Conservation (phyloP, 108 stramenopile species). For the Stephanodiscus triporus region DNA sequence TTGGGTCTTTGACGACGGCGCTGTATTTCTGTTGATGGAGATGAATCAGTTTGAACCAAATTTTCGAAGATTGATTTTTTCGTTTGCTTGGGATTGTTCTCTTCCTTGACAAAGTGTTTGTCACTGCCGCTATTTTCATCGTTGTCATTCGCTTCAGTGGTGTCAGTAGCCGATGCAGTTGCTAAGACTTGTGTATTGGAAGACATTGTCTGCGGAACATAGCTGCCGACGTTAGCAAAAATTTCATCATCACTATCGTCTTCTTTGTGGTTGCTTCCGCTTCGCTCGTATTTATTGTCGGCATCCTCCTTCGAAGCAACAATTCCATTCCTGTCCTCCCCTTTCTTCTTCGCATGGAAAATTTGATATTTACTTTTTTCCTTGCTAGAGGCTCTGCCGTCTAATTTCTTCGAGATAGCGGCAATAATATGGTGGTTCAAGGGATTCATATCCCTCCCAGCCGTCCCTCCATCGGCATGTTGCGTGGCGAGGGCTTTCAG, state of each 20-base stretch:
- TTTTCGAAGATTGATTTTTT: constrained; percentile 48
- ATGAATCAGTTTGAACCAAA: constrained; percentile 15
- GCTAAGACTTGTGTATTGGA: background rate
- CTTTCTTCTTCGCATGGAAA: background rate
- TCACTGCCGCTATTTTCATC: background rate
- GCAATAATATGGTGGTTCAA: constrained; percentile 36
- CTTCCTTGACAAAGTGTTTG: background rate
- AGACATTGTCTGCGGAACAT: constrained; percentile 32
- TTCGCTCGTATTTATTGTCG: background rate
- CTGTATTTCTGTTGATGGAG: constrained; percentile 7
- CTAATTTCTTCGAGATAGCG: constrained; percentile 31
- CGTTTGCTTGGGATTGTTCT: background rate
- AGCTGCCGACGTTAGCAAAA: constrained; percentile 68
- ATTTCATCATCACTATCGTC: constrained; percentile 73
- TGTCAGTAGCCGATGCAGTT: background rate
- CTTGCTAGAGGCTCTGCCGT: background rate
- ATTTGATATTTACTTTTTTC: constrained; percentile 5
- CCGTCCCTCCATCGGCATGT: background rate
- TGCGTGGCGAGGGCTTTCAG: constrained; percentile 9
- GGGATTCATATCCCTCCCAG: constrained; percentile 11
- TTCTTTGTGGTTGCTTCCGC: constrained; percentile 2
- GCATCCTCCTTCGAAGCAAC: constrained; percentile 2
- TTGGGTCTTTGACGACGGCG: constrained; percentile 1
- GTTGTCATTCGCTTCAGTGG: background rate
- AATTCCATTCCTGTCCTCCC: constrained; percentile 6